These are phyloP conservation scores for Friedmanniomyces simplex DNA, from an alignment of 495 filamentous ascomycete genomes.

Conservation along the genomic window DNA sequence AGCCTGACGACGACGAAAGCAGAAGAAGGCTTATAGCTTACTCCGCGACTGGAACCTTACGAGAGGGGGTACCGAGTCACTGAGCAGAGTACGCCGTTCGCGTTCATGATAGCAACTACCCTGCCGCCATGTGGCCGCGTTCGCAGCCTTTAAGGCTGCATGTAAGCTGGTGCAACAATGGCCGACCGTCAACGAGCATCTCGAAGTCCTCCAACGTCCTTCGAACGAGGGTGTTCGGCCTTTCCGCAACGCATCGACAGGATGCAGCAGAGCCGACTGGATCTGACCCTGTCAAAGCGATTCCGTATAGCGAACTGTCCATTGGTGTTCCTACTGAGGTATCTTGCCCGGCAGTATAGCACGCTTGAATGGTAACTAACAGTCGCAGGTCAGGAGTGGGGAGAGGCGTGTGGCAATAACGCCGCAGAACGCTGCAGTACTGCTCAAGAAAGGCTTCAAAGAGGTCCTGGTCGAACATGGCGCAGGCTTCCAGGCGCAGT, in stretches of 20 bases:
- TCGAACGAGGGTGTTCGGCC: slow-evolving; percentile 4
- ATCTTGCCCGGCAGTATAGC: too few relatives aligned
- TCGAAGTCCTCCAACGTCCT: background rate
- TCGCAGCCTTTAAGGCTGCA: slow-evolving; percentile 21
- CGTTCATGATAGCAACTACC: slow-evolving; percentile 13
- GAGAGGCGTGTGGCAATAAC: slow-evolving; percentile 73
- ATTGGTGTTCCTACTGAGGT: slow-evolving; percentile 60
- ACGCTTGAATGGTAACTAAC: slow-evolving; percentile 25
- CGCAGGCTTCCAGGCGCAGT: slow-evolving; percentile 62
- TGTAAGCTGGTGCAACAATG: background rate
- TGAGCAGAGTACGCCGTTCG: background rate
- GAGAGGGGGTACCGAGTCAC: background rate
- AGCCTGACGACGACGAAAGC: background rate
- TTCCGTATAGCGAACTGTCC: slow-evolving; percentile 55
- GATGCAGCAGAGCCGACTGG: background rate
- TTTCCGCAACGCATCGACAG: slow-evolving; percentile 1
- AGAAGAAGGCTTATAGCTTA: background rate
- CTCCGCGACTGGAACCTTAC: background rate
- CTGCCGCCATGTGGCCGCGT: slow-evolving; percentile 19
- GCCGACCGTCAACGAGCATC: background rate
- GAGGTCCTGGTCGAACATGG: slow-evolving; percentile 64
- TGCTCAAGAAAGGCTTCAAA: slow-evolving; percentile 69
- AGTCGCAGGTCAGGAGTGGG: slow-evolving; percentile 28
- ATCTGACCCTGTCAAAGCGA: slow-evolving; percentile 30
- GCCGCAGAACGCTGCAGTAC: slow-evolving; percentile 62